Percentiles rank a stretch among this genome's conserved stretches.
Conservation (phyloP, 805 yeast species). For the Ogataea saltuana region DNA sequence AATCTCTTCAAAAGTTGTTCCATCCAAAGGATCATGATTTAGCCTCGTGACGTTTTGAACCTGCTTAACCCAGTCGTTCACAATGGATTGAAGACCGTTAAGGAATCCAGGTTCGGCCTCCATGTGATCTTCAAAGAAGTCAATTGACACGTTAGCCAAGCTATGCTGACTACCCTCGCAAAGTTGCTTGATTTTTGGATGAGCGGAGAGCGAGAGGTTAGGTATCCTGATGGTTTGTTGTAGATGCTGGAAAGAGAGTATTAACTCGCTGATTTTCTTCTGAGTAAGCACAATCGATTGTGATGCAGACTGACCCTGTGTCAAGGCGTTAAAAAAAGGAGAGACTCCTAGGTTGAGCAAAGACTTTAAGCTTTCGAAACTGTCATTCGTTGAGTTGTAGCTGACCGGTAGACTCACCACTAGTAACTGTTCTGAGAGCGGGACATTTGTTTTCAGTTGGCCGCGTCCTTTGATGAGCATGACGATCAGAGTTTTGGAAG, state of each 20-base stretch:
- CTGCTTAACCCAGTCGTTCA: constrained; percentile 71
- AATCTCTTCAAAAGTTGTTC: constrained; percentile 63
- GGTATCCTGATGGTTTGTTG: constrained; percentile 72
- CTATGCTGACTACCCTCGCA: constrained; percentile 26
- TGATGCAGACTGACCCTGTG: constrained; percentile 21
- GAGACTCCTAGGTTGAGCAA: constrained; percentile 64
- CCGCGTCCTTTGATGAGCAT: constrained; percentile 19
- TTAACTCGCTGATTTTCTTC: constrained; percentile 67
- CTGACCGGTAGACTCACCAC: constrained; percentile 11
- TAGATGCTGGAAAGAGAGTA: constrained; percentile 63
- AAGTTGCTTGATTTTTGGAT: constrained; percentile 48
- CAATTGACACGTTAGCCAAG: constrained; percentile 11
- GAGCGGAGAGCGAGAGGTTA: constrained; percentile 52
- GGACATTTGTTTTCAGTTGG: constrained; percentile 2
- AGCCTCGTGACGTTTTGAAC: constrained; percentile 58
- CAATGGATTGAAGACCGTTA: constrained; percentile 68
- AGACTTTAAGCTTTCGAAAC: constrained; percentile 51
- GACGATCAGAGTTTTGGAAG: neutral
- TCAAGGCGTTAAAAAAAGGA: constrained; percentile 64
- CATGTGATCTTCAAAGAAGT: constrained; percentile 29
- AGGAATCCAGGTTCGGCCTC: constrained; percentile 55
- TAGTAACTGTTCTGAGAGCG: constrained; percentile 12
- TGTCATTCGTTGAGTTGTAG: constrained; percentile 11
- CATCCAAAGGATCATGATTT: constrained; percentile 53
- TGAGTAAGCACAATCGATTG: constrained; percentile 49